phyloP scores from a whole-genome alignment of 2,329 filamentous ascomycete species.

The Ceratocystis harringtonii region DNA sequence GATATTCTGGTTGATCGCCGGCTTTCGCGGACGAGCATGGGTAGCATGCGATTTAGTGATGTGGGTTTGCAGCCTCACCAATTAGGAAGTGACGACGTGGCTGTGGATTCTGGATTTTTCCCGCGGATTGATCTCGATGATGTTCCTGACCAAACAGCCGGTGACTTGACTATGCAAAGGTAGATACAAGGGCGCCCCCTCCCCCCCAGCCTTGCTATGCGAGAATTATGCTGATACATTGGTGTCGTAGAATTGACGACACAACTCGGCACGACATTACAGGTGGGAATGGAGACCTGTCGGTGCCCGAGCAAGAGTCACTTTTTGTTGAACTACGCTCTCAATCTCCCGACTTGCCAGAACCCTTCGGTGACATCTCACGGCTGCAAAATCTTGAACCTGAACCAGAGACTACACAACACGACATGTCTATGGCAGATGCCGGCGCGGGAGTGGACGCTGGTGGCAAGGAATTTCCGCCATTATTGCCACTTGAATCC shows the following conservation, averaged over 20 bases:
- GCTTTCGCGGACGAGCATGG: constrained; percentile 39
- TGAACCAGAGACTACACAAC: constrained; percentile 4
- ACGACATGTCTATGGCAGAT: constrained; percentile 10
- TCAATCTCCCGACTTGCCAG: constrained; percentile 10
- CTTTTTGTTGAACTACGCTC: background rate
- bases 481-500: constrained; percentile 11
- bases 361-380: constrained; percentile 16
- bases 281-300: constrained; percentile 10
- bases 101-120: constrained; percentile 38
- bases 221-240: background rate
- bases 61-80: constrained; percentile 25
- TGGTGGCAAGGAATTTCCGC: constrained; percentile 4
- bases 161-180: constrained; percentile 32
- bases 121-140: constrained; percentile 32
- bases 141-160: constrained; percentile 27
- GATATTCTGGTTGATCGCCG: constrained; percentile 31
- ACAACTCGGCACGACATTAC: constrained; percentile 12
- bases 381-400: constrained; percentile 12
- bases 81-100: constrained; percentile 29
- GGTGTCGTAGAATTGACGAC: constrained; percentile 25
- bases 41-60: constrained; percentile 40
- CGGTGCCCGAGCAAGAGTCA: constrained; percentile 1
- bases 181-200: constrained; percentile 19
- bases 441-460: background rate
- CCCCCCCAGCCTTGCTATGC: background rate